Conservation (phyloP, 331 rosid species). For the Ulmus americana region DNA sequence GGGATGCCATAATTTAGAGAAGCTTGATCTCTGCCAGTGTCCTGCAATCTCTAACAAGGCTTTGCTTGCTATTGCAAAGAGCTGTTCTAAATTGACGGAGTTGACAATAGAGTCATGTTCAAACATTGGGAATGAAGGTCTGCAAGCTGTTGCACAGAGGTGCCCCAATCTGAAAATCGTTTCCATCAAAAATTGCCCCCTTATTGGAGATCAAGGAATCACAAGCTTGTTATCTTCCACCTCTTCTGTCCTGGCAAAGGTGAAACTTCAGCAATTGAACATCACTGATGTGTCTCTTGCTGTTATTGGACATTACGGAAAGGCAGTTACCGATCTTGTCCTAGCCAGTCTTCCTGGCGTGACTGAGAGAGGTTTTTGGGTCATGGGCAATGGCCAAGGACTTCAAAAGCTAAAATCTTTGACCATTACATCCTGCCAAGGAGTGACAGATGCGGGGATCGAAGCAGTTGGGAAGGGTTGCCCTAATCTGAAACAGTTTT, state of each 20-base stretch:
- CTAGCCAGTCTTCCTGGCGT: conserved; percentile 58
- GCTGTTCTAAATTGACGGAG: conserved; percentile 62
- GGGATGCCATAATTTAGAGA: conserved; percentile 63
- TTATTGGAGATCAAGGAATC: conserved; percentile 76
- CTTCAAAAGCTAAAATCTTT: conserved; percentile 71
- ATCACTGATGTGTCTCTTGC: conserved; percentile 81
- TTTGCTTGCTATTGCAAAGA: conserved; percentile 56
- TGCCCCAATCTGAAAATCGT: conserved; percentile 65
- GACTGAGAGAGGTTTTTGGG: conserved; percentile 86
- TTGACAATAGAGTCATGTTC: conserved; percentile 72
- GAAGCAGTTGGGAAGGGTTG: conserved; percentile 78
- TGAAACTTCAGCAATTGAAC: conserved; percentile 65
- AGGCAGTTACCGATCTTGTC: conserved; percentile 55
- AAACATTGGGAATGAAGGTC: conserved; percentile 66
- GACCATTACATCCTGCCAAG: conserved; percentile 55
- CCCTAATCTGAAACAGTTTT: conserved; percentile 64
- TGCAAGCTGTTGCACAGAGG: conserved; percentile 62
- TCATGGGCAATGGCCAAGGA: conserved; percentile 78
- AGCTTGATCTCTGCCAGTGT: conserved; percentile 64
- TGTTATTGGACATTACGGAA: conserved; percentile 80
- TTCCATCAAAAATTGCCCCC: conserved; percentile 53
- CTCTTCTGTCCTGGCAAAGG: conserved; percentile 46
- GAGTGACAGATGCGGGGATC: conserved; percentile 70
- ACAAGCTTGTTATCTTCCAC: conserved; percentile 50
- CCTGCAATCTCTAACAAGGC: conserved; percentile 64